Evolutionary conservation across 2,329 filamentous ascomycete genomes (phyloP).

Genomic region (Pseudogymnoascus verrucosus): DNA sequence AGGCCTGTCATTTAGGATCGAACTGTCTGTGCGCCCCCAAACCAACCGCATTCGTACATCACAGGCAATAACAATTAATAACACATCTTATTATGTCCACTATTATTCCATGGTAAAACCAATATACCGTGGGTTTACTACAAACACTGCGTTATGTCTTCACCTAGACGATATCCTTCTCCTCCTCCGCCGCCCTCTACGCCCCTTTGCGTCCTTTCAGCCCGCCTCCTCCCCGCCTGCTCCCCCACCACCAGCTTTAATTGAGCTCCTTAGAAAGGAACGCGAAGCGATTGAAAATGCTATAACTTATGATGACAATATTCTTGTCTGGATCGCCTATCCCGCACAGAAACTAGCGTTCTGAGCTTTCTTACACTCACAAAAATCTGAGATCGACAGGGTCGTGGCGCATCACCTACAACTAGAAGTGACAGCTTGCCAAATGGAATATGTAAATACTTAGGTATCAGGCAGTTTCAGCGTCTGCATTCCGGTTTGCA

Average conservation of each 20-base stretch:
- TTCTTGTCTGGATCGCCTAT: background rate
- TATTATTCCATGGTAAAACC: background rate
- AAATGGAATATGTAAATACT: background rate
- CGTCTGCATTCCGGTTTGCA: background rate
- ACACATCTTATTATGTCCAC: background rate
- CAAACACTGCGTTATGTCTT: background rate
- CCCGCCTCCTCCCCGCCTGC: background rate
- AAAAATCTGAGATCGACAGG: background rate
- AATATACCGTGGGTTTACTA: background rate
- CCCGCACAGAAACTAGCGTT: background rate
- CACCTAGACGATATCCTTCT: background rate
- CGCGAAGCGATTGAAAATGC: background rate
- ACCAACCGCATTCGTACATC: background rate
- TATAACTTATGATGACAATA: background rate
- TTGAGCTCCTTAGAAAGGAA: too few relatives aligned
- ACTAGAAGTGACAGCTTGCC: background rate
- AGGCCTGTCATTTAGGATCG: too few relatives aligned
- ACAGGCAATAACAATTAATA: background rate
- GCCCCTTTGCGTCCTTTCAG: background rate
- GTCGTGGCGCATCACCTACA: background rate
- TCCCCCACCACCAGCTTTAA: background rate
- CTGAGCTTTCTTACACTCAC: background rate
- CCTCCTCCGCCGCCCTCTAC: background rate
- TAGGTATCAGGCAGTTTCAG: background rate
- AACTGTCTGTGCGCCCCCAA: background rate